Percentiles rank a stretch among this genome's conserved stretches.
Conservation (phyloP, 768 basidiomycete species). For the Boletus sp. region DNA sequence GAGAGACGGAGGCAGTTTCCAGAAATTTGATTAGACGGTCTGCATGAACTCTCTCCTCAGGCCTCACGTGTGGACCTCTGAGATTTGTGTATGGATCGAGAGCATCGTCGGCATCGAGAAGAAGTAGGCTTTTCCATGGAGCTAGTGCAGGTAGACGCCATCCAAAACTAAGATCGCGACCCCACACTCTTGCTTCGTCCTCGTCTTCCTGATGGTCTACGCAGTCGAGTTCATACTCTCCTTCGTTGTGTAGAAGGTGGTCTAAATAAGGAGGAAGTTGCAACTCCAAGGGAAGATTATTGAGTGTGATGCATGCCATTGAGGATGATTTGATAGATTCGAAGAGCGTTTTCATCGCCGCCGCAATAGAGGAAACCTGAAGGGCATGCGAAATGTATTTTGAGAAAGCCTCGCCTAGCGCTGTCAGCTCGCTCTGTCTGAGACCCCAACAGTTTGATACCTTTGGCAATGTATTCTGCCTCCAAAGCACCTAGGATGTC, state of each 20-base stretch:
- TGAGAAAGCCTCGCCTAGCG: conserved; percentile 56
- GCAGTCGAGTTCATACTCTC: conserved; percentile 53
- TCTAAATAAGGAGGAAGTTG: conserved; percentile 84
- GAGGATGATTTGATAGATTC: conserved; percentile 72
- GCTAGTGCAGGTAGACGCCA: conserved; percentile 71
- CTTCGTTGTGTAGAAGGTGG: conserved; percentile 61
- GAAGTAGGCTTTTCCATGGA: conserved; percentile 90
- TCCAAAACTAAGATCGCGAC: conserved; percentile 61
- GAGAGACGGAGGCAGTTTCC: conserved; percentile 65
- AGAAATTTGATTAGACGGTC: conserved; percentile 75
- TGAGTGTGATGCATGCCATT: conserved; percentile 75
- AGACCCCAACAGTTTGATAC: conserved; percentile 43
- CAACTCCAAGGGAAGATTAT: conserved; percentile 76
- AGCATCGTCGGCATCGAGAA: conserved; percentile 60
- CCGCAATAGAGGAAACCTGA: conserved; percentile 64
- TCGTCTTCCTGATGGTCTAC: conserved; percentile 51
- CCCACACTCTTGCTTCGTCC: conserved; percentile 55
- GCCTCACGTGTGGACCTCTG: conserved; percentile 52
- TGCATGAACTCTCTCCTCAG: conserved; percentile 64
- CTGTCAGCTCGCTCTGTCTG: conserved; percentile 6
- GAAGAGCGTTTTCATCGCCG: conserved; percentile 76
- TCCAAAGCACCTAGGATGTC: conserved; percentile 66
- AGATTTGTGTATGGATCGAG: conserved; percentile 60
- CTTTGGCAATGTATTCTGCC: conserved; percentile 65
- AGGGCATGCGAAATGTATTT: conserved; percentile 58